phyloP scores from a whole-genome alignment of 257 asterid genomes.

The Schizonepeta tenuifolia region DNA sequence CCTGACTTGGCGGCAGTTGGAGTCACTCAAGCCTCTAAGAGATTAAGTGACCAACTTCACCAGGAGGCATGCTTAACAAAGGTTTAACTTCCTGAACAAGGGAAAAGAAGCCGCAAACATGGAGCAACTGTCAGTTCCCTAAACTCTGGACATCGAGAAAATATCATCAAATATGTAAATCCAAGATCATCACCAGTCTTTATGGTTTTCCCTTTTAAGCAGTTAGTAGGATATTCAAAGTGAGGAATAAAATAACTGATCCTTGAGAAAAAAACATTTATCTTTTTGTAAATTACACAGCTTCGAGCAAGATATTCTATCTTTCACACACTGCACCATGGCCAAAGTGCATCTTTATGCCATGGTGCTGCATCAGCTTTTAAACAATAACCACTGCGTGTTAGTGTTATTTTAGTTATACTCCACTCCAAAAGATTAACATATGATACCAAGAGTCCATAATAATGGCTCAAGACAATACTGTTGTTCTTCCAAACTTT shows the following conservation, averaged over 20 bases:
- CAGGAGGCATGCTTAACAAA: constrained; percentile 51
- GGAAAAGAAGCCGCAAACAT: constrained; percentile 46
- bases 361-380: background rate
- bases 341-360: background rate
- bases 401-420: background rate
- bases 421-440: constrained; percentile 8
- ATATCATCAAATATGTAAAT: constrained; percentile 31
- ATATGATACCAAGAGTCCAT: constrained; percentile 14
- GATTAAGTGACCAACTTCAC: constrained; percentile 72
- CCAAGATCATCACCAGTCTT: constrained; percentile 31
- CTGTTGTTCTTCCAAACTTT: constrained; percentile 2
- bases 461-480: constrained; percentile 1
- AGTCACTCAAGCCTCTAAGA: constrained; percentile 65
- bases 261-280: constrained; percentile 3
- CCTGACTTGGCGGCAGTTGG: constrained; percentile 73
- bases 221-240: constrained; percentile 7
- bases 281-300: background rate
- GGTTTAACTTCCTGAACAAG: constrained; percentile 58
- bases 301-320: constrained; percentile 17
- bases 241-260: constrained; percentile 20
- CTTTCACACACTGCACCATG: constrained; percentile 8
- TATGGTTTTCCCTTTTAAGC: constrained; percentile 17
- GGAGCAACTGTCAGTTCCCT: constrained; percentile 49
- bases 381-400: background rate
- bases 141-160: constrained; percentile 38